Conservation (phyloP, 139 green algal genomes). For the Dunaliella primolecta region DNA sequence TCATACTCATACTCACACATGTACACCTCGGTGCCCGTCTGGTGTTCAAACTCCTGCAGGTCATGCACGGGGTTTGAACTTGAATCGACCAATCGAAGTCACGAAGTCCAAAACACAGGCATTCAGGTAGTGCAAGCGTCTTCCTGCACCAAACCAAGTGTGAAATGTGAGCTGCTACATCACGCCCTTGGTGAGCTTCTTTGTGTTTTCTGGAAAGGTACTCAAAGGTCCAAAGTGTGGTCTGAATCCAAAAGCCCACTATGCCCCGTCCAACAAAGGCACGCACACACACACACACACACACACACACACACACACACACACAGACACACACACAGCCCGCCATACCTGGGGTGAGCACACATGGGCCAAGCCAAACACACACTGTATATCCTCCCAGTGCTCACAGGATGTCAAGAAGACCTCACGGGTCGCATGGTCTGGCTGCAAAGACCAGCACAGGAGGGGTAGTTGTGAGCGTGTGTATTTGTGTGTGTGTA, state of each 20-base stretch:
- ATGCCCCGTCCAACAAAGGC: too few species aligned
- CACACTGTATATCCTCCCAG: conserved; percentile 19
- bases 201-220: neutral
- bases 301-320: neutral
- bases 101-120: neutral
- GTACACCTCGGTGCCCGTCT: conserved; percentile 76
- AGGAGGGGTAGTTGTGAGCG: neutral
- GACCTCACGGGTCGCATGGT: conserved; percentile 80
- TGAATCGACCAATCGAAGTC: too few species aligned
- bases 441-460: conserved; percentile 39
- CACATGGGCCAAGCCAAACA: conserved; percentile 22
- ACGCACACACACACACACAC: neutral
- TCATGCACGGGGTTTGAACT: too few species aligned
- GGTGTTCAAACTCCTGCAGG: conserved; percentile 21
- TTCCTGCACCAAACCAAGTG: too few species aligned
- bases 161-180: too few species aligned
- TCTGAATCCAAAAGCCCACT: too few species aligned
- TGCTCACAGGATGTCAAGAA: conserved; percentile 62
- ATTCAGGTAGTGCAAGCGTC: too few species aligned
- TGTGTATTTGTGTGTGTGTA: neutral
- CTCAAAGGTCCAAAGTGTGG: neutral
- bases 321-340: neutral
- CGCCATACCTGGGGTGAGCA: conserved; percentile 9
- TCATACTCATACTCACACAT: conserved; percentile 63
- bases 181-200: too few species aligned